Conservation (phyloP, 306 rosid genomes). For the Cucurbita pepo region DNA sequence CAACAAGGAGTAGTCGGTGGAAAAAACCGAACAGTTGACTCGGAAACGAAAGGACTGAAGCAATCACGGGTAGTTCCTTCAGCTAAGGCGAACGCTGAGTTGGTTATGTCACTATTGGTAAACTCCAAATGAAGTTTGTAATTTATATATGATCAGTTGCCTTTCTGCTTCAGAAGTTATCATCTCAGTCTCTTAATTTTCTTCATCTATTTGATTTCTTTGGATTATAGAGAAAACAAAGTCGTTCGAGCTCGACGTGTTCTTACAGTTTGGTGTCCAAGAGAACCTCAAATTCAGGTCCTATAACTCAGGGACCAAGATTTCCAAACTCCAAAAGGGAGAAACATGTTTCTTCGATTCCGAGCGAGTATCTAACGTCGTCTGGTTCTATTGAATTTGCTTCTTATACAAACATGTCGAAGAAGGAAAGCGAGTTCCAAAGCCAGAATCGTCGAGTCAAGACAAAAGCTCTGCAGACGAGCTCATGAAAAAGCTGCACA, state of each 20-base stretch:
- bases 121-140: background rate
- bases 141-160: background rate
- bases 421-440: background rate
- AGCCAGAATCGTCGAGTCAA: background rate
- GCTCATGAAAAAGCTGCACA: background rate
- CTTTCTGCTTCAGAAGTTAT: background rate
- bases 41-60: conserved; percentile 31
- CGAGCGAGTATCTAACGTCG: conserved; percentile 26
- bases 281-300: conserved; percentile 55
- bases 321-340: conserved; percentile 29
- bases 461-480: background rate
- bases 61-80: conserved; percentile 18
- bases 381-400: background rate
- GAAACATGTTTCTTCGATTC: conserved; percentile 11
- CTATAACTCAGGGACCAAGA: conserved; percentile 33
- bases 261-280: conserved; percentile 17
- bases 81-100: conserved; percentile 18
- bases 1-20: background rate
- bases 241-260: conserved; percentile 13
- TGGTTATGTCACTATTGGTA: conserved; percentile 34
- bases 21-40: conserved; percentile 15
- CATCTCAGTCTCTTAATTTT: background rate
- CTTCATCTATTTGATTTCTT: background rate
- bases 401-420: background rate
- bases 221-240: conserved; percentile 31